Base-by-base conservation (phyloP, 1,139 yeast genomes). In the Scheffersomyces lignicola region DNA sequence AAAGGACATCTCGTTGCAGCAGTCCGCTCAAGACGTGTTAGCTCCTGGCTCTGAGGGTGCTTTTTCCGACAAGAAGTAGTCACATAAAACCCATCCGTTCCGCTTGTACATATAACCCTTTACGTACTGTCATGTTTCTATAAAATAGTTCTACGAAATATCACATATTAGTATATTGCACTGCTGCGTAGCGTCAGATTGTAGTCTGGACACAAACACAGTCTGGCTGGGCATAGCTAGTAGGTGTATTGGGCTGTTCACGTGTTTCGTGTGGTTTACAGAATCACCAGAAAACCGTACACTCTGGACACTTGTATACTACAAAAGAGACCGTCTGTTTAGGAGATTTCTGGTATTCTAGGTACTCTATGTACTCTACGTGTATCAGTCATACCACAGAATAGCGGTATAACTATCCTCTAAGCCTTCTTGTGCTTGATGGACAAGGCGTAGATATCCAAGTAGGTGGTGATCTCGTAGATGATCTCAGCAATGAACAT, bases 1-100 rank as follows among this genome's bases (percentile, higher is more conserved):
- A 70, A 87, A 86, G 71, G 95, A 88, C 58, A 82, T 89, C 76
- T 80, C 84, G 50, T 73, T 88, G 58, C 90, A 84, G 59, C 89
- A 85, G 64, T 83, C 87, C 42, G 87, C 94, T 24, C 87, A 82
- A 56, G 94, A 84, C 47, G 81, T 87, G 34, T 71, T 86, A 53
- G 89, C 94, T 35, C 84, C 90, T 44, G 86, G 87, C 41, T 78
- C 83, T 32, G 80, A 75, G 54, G 66, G 68, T 44, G 80, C 79
- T 12, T 73, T 73, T 59, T 73, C 64, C 40, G 67, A 58, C 39
- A 61, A 62, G 55, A 60, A 62, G 49, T 27, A 34, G 29, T n/a
- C n/a, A n/a, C n/a, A n/a, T 29, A 18, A 29, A 14, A 18, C 18
- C n/a, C 12, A 23, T 31, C 24, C 10, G 20, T 14, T 30, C 6